phyloP scores from a whole-genome alignment of 2,329 filamentous ascomycete species.

The Colletotrichum scovillei region DNA sequence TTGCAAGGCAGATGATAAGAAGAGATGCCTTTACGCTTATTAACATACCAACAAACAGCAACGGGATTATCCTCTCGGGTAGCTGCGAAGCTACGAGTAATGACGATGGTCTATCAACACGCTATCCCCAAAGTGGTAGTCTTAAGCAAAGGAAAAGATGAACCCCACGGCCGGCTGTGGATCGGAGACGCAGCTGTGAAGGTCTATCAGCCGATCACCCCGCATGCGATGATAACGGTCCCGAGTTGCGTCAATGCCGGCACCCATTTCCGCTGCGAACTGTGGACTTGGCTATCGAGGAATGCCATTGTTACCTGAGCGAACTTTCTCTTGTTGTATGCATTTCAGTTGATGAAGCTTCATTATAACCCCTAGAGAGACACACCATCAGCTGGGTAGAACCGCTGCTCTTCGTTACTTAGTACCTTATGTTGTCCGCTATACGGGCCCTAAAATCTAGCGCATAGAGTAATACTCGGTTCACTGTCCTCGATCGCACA shows the following conservation, averaged over 20 bases:
- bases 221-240: conserved; percentile 2
- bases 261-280: background rate
- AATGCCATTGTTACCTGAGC: background rate
- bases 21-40: background rate
- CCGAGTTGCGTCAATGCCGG: background rate
- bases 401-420: no score
- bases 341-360: no score
- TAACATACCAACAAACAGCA: background rate
- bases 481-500: no score
- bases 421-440: no score
- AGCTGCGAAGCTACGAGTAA: background rate
- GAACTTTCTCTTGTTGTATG: background rate
- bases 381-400: no score
- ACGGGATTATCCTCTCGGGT: no score
- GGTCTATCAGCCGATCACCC: conserved; percentile 7
- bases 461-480: no score
- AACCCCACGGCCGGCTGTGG: background rate
- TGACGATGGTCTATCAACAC: background rate
- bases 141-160: conserved; percentile 24
- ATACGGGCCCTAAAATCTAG: no score
- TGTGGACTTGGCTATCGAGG: background rate
- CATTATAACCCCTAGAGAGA: no score
- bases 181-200: background rate
- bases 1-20: background rate
- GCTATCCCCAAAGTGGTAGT: conserved; percentile 15